Percentiles rank a stretch among this genome's conserved stretches.
Evolutionary conservation across 768 basidiomycete species (phyloP).

Genomic region (Boletus speciosus): DNA sequence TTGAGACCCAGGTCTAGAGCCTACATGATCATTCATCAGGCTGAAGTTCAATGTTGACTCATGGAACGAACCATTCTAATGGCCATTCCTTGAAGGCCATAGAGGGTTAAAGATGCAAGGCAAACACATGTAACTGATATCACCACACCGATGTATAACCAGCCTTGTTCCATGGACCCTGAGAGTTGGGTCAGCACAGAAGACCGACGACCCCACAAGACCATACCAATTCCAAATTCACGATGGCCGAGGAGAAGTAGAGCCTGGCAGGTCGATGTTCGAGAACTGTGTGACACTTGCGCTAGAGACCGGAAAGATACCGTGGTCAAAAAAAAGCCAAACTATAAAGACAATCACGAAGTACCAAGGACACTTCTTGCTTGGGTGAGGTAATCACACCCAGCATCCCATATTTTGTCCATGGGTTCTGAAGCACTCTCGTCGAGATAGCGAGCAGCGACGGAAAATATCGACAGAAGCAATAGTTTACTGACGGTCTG

Average conservation of each 20-base stretch:
- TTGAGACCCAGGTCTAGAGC: conserved; percentile 81
- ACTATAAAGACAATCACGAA: conserved; percentile 12
- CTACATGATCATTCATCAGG: conserved; percentile 33
- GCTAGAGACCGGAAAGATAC: conserved; percentile 36
- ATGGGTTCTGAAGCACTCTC: conserved; percentile 41
- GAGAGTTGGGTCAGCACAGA: conserved; percentile 11
- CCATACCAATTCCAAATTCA: conserved; percentile 77
- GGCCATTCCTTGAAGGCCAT: conserved; percentile 52
- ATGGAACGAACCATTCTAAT: conserved; percentile 58
- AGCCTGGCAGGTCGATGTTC: conserved; percentile 77
- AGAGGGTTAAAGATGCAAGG: neutral
- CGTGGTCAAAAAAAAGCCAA: neutral
- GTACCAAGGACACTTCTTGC: conserved; percentile 65
- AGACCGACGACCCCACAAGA: neutral
- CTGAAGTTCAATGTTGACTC: neutral
- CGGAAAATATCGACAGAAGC: conserved; percentile 76
- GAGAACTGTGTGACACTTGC: conserved; percentile 60
- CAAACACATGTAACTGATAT: neutral
- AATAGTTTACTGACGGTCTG: conserved; percentile 67
- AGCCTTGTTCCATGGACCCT: conserved; percentile 77
- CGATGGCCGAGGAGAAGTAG: conserved; percentile 76
- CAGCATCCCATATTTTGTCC: conserved; percentile 70
- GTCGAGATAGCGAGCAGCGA: conserved; percentile 70
- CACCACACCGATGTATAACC: conserved; percentile 69
- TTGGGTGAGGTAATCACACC: conserved; percentile 57